Evolutionary conservation across 345 rosid species (phyloP).

Genomic region (Limnanthes douglasii): DNA sequence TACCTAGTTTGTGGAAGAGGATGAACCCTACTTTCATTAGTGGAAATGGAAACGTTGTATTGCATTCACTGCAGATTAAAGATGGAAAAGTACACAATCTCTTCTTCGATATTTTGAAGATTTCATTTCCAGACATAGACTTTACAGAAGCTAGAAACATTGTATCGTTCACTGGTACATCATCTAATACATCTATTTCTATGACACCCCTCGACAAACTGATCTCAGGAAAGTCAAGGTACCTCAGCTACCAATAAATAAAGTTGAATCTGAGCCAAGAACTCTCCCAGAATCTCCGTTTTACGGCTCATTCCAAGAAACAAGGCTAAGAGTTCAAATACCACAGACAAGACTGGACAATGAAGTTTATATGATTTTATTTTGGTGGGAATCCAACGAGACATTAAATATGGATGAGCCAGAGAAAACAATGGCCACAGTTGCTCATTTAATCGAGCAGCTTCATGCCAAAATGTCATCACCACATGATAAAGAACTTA

Average conservation of each 20-base stretch:
- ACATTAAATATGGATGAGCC: constrained; percentile 27
- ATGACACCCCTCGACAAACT: constrained; percentile 36
- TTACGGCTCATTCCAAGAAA: constrained; percentile 51
- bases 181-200: constrained; percentile 28
- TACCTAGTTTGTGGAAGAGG: too few relatives aligned
- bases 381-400: constrained; percentile 39
- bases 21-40: too few relatives aligned
- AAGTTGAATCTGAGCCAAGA: constrained; percentile 41
- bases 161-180: constrained; percentile 48
- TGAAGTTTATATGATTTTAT: too few relatives aligned
- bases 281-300: constrained; percentile 38
- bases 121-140: constrained; percentile 79
- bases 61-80: too few relatives aligned
- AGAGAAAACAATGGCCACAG: constrained; percentile 40
- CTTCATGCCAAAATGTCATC: constrained; percentile 57
- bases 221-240: constrained; percentile 47
- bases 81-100: constrained; percentile 95
- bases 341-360: too few relatives aligned
- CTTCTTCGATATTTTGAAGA: constrained; percentile 88
- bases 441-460: constrained; percentile 63
- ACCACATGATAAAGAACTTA: constrained; percentile 59
- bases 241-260: constrained; percentile 32
- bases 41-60: too few relatives aligned
- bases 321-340: constrained; percentile 52
- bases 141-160: constrained; percentile 68